Percentiles rank a stretch among this genome's conserved stretches.
These are phyloP conservation scores for Biancaea sappan DNA, from an alignment of 306 rosid species.

Conservation along the genomic window DNA sequence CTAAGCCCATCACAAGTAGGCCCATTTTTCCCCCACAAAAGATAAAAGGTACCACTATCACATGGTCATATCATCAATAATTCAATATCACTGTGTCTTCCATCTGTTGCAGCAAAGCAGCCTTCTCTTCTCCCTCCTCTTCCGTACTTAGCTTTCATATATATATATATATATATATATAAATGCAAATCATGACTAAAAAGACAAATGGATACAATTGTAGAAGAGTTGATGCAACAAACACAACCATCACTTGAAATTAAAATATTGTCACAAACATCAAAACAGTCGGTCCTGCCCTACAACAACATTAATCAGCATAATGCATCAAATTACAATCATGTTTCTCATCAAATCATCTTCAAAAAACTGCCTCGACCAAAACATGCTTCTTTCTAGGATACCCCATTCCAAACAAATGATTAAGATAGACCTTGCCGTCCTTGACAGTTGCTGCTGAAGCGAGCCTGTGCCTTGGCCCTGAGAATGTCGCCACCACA, in stretches of 20 bases:
- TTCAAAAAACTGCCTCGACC: constrained; percentile 77
- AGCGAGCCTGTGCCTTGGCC: constrained; percentile 79
- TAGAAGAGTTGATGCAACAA: background rate
- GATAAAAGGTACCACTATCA: too few relatives aligned
- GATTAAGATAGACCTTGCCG: constrained; percentile 79
- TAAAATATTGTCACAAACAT: background rate
- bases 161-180: too few relatives aligned
- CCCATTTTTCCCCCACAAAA: too few relatives aligned
- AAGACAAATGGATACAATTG: background rate
- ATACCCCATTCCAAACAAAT: constrained; percentile 73
- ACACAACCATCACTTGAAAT: background rate
- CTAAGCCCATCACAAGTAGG: too few relatives aligned
- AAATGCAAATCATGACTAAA: too few relatives aligned
- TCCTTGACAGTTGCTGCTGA: constrained; percentile 86
- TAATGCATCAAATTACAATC: background rate
- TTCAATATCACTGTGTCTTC: too few relatives aligned
- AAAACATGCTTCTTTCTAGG: constrained; percentile 84
- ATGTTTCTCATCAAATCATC: background rate
- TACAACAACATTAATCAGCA: background rate
- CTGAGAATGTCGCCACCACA: constrained; percentile 56
- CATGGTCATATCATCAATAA: too few relatives aligned
- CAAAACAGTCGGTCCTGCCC: background rate
- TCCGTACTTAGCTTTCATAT: too few relatives aligned
- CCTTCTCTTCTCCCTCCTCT: background rate
- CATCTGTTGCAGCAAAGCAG: too few relatives aligned